Evolutionary conservation across 352 stramenopile species (phyloP).

Genomic region (Pythium sukuiense): DNA sequence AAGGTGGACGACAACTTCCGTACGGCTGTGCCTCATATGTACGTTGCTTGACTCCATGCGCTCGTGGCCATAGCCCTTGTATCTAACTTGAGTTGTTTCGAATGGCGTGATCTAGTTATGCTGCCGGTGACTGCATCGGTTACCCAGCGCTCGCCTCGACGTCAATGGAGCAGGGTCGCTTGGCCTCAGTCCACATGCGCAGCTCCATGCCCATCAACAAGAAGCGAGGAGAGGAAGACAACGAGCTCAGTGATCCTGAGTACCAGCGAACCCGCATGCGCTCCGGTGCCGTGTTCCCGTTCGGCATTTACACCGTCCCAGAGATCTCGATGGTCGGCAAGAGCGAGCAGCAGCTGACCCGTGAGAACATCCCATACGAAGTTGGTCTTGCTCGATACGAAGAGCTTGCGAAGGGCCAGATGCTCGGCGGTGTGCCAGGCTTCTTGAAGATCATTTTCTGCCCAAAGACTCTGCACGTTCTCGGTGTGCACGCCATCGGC

Average conservation of each 20-base stretch:
- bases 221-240: slow-evolving; percentile 52
- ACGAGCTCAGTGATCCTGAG: slow-evolving; percentile 57
- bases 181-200: slow-evolving; percentile 88
- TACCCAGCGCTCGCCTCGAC: slow-evolving; percentile 85
- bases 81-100: too few species aligned
- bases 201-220: slow-evolving; percentile 71
- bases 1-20: slow-evolving; percentile 79
- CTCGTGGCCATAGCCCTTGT: too few species aligned
- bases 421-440: slow-evolving; percentile 76
- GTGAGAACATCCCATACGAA: slow-evolving; percentile 81
- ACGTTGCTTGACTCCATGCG: slow-evolving; percentile 27
- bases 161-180: slow-evolving; percentile 87
- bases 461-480: slow-evolving; percentile 72
- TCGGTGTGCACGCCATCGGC: slow-evolving; percentile 88
- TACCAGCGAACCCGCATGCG: slow-evolving; percentile 80
- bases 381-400: slow-evolving; percentile 85
- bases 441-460: slow-evolving; percentile 88
- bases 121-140: slow-evolving; percentile 88
- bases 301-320: slow-evolving; percentile 91
- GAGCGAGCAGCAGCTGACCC: slow-evolving; percentile 86
- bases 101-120: too few species aligned
- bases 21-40: slow-evolving; percentile 85
- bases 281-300: slow-evolving; percentile 87
- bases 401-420: slow-evolving; percentile 89
- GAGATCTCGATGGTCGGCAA: slow-evolving; percentile 92